Base-by-base conservation (phyloP, 2,329 filamentous ascomycete genomes). In the Talaromyces islandicus region DNA sequence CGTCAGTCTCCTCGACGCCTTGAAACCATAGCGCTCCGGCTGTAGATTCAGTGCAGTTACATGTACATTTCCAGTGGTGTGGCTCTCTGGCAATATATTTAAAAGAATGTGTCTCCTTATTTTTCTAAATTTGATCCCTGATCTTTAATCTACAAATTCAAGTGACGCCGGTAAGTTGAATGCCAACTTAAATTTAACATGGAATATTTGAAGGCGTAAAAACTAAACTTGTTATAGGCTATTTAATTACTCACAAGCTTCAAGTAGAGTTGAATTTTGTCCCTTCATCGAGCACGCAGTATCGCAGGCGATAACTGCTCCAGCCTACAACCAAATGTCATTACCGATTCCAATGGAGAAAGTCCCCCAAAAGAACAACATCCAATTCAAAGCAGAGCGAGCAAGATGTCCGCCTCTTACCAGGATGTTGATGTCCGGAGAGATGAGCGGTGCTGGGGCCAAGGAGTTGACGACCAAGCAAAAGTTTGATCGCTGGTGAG, bases 401-500 rank as follows among this genome's bases (percentile, higher is more conserved):
- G 85, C 89, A 72, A 84, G 90, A 88, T 92, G 89, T 86, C 90
- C 90, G 63, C 89, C 90, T 17, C 81, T 94, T 59, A 91, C 89
- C 62, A 85, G 89, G 65, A 91, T 93, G 88, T 78, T 94, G 71
- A 83, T 92, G 72, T 91, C 90, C 59, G 89, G 90, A 55, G 88
- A 92, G 78, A 89, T 92, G 84, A 90, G 86, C 58, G 86, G 87
- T 68, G 88, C 91, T 71, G 83, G 80, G 69, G 86, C 88, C 66
- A 86, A 86, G 71, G 83, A 87, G 60, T 78, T 93, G 67, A 85
- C 85, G 25, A 75, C 84, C 64, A 83, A 84, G 69, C 88, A 93
- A 73, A 88, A 84, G 71, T 88, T 93, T 70, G 88, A 92, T 73
- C 81, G 87, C 65, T 94, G 90, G 74, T 75, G 64, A 48, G 65